These are phyloP conservation scores for Pontederia paniculata DNA, from an alignment of 176 grass and related monocot genomes.

Conservation along the genomic window DNA sequence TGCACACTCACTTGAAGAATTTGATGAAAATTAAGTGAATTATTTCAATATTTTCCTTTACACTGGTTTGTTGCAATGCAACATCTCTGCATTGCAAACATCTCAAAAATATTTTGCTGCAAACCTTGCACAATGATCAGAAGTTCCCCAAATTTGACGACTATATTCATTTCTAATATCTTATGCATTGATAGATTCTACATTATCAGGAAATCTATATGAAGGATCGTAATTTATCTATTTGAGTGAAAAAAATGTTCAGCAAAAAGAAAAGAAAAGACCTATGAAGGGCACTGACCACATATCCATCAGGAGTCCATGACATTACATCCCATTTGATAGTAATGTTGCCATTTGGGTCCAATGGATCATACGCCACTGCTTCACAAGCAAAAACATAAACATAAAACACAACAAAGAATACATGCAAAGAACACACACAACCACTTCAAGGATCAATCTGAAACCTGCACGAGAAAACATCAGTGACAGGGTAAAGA, in stretches of 20 bases:
- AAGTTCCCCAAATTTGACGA: too few species aligned
- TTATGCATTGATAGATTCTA: too few species aligned
- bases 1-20: too few species aligned
- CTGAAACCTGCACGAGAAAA: neutral
- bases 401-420: neutral
- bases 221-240: too few species aligned
- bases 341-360: slow-evolving; percentile 12
- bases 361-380: slow-evolving; percentile 13
- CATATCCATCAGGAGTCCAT: slow-evolving; percentile 91
- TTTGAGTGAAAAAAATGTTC: neutral
- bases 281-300: slow-evolving; percentile 35
- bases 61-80: too few species aligned
- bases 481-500: neutral
- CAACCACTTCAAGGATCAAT: neutral
- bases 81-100: too few species aligned
- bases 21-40: too few species aligned
- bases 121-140: too few species aligned
- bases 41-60: too few species aligned
- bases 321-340: slow-evolving; percentile 31
- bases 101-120: too few species aligned
- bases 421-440: neutral
- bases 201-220: too few species aligned
- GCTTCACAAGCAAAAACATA: neutral
- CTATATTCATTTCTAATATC: too few species aligned
- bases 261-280: neutral